Evolutionary conservation across 2,329 filamentous ascomycete genomes (phyloP), one percentile per base, ranked within the genome.

Genomic region (Stachybotrys chlorohalonatus): DNA sequence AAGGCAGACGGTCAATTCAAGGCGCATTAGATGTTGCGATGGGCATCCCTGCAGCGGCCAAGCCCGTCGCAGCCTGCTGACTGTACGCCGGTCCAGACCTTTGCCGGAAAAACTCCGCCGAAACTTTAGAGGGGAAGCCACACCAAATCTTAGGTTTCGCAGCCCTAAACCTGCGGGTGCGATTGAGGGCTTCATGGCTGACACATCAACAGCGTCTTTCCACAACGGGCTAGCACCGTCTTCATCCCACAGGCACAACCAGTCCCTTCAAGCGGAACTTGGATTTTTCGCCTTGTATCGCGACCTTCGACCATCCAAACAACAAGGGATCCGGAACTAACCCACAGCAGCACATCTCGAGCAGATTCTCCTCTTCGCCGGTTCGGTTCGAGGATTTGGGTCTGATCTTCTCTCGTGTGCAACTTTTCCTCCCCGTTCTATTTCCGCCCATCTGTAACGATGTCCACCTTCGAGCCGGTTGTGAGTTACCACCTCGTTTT

Each of bases 391-490:
- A 70, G 70, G 61, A 65, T 70, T 68, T 69, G 65, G 63, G 60
- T 70, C 60, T 65, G 57, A 62, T 64, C 61, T 61, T 63, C 62
- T 63, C 62, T 62, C 66, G 63, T 60, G 65, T 61, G 65, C 64
- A 69, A 62, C 64, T 62, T 59, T 60, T 60, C 53, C 59, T 62
- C 60, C 62, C 59, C 59, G 58, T 62, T 64, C 57, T 63, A 60
- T 59, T 58, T 64, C 64, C 62, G 67, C 66, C 64, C 71, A 69
- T 73, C 68, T 64, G 62, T 66, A 65, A 82, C 78, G 72, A 85
- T 86, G 83, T 85, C 83, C 73, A 81, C 79, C 70, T 86, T 86
- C 76, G 84, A 86, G 79, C 73, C 76, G 75, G 82, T 85, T 79
- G 84, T 86, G 77, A 85, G 83, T 86, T 68, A 42, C 36, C 36